Conservation (phyloP, 129 eudicot species). For the Saposhnikovia divaricata region DNA sequence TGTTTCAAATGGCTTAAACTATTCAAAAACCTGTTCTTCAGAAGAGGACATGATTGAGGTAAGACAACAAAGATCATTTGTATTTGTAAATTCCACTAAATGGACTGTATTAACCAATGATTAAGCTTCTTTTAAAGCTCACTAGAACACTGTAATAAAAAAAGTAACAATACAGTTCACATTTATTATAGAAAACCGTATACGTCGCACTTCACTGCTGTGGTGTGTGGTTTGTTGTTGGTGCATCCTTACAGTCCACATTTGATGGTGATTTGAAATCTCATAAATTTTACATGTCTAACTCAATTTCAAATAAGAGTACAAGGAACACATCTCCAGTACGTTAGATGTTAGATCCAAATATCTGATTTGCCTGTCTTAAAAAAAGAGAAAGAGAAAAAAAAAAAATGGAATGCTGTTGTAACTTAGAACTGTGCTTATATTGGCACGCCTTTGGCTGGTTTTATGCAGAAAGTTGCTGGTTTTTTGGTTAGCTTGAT, state of each 20-base stretch:
- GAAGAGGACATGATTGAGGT: constrained; percentile 59
- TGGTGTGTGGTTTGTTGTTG: background rate
- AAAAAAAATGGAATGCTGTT: background rate
- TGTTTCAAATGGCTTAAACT: constrained; percentile 32
- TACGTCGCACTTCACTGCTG: background rate
- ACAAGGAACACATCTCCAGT: background rate
- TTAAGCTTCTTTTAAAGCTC: background rate
- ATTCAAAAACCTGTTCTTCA: constrained; percentile 20
- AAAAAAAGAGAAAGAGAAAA: background rate
- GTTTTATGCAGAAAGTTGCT: background rate
- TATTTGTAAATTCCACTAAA: background rate
- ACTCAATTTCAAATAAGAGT: background rate
- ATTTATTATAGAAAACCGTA: background rate
- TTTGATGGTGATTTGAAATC: background rate
- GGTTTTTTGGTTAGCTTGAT: background rate
- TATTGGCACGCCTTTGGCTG: background rate
- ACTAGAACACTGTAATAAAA: background rate
- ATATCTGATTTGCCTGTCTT: background rate
- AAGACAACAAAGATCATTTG: background rate
- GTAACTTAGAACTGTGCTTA: background rate
- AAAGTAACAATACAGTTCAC: background rate
- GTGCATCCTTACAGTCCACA: background rate
- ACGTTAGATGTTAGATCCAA: constrained; percentile 1
- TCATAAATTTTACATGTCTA: background rate
- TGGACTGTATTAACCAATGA: background rate